Conservation (phyloP, 2,329 filamentous ascomycete genomes). For the Periconia macrospinosa region DNA sequence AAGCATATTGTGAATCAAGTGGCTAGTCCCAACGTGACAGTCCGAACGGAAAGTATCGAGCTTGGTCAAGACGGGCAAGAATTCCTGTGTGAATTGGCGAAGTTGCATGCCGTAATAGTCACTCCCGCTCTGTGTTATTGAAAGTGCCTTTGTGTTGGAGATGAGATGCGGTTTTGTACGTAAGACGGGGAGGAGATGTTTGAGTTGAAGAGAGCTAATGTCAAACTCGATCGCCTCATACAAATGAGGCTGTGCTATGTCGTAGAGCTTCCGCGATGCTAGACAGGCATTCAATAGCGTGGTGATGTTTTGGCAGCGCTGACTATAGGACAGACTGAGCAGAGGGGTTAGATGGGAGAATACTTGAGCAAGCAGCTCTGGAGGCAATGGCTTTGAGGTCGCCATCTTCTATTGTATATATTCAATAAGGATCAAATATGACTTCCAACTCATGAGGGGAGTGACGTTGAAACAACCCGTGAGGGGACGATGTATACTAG, state of each 20-base stretch:
- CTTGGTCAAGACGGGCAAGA: background rate
- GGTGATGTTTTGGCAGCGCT: background rate
- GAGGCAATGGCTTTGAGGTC: background rate
- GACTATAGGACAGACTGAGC: too few species aligned
- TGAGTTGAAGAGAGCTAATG: background rate
- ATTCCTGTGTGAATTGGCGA: slow-evolving; percentile 1
- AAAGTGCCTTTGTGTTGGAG: background rate
- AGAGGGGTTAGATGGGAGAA: background rate
- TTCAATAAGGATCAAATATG: too few species aligned
- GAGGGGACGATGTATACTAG: too few species aligned
- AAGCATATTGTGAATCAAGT: slow-evolving; percentile 2
- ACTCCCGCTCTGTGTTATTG: background rate
- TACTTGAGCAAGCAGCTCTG: background rate
- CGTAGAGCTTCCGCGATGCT: slow-evolving; percentile 3
- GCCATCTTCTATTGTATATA: background rate
- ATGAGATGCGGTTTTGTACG: slow-evolving; percentile 1
- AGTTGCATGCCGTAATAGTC: background rate
- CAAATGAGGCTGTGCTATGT: slow-evolving; percentile 2
- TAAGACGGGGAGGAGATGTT: background rate
- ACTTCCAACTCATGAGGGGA: too few species aligned
- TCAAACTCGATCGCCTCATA: slow-evolving; percentile 5
- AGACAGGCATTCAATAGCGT: slow-evolving; percentile 4
- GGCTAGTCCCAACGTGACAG: background rate
- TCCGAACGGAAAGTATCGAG: background rate
- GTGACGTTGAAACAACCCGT: too few species aligned